Base-by-base conservation (phyloP, 306 rosid genomes). In the Albizia julibrissin region DNA sequence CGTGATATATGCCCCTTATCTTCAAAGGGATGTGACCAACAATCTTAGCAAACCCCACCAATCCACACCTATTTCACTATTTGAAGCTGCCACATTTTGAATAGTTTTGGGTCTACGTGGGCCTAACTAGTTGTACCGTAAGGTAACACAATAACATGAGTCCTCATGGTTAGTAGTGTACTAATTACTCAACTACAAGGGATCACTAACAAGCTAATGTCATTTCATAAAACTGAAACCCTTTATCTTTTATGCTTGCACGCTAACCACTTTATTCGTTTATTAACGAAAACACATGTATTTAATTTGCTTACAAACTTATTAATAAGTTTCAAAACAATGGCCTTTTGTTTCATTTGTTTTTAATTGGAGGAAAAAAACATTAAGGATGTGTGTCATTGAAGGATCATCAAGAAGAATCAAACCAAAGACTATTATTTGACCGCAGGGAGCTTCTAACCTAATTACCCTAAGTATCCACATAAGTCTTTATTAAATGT, bases 21-120 rank as follows among this genome's bases (percentile, higher is more conserved):
- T 10, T 26, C 27, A 22, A 7, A 77, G 44, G n/a, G 58, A 50
- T 74, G 37, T 76, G 80, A 79, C 77, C 34, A 31, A 52, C 79
- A 69, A 79, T 80, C 44, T 43, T 65, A 79, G 84, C 61, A 74
- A 82, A 27, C 27, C 72, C 82, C 52, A 33, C 24, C 24, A 31
- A 81, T 78, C 73, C 37, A 68, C 37, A 15, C 61, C 68, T 40
- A 58, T 66, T 77, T 42, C 18, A 76, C 43, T 54, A 44, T 68
- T 80, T 80, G 82, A 65, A 77, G 59, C 68, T 22, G 58, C 40
- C 10, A 69, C 59, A n/a, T 72, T 65, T 59, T 37, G 80, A 0
- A 29, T 33, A 58, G 29, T 77, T 33, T 68, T 72, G 87, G 87
- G 85, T 74, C 84, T 80, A 78, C 87, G 77, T 87, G 87, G 87